A percentile compares a stretch with the other conserved stretches of the same genome.
These are phyloP conservation scores for Gliomastix tumulicola DNA, from an alignment of 2,329 filamentous ascomycete genomes.

Conservation along the genomic window DNA sequence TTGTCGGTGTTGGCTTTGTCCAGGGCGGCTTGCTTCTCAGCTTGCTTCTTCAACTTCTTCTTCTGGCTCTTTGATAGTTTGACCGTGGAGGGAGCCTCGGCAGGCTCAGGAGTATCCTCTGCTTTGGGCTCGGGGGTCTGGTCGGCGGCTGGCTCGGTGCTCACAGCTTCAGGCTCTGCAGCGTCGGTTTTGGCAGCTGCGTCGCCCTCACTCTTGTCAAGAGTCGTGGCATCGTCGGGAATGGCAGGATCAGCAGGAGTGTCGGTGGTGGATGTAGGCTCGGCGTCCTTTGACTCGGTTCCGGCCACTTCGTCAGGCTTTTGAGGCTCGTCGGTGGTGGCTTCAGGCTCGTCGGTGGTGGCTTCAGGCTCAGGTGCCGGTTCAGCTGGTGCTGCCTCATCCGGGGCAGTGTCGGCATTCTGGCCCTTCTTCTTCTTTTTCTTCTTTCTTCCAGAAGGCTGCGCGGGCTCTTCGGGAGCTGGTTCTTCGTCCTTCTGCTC, in stretches of 20 bases:
- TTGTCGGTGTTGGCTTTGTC: too few relatives aligned
- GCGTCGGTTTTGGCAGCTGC: neutral
- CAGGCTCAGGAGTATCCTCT: too few relatives aligned
- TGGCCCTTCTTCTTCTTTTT: slow-evolving; percentile 5
- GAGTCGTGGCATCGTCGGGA: too few relatives aligned
- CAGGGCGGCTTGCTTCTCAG: slow-evolving; percentile 3
- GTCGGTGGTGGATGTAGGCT: too few relatives aligned
- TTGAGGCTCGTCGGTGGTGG: neutral
- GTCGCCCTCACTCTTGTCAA: too few relatives aligned
- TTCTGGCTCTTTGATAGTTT: too few relatives aligned
- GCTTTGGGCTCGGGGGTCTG: neutral
- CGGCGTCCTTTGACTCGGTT: too few relatives aligned
- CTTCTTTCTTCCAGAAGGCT: slow-evolving; percentile 2
- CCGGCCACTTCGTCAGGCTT: too few relatives aligned
- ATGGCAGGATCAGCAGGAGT: neutral
- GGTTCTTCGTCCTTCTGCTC: too few relatives aligned
- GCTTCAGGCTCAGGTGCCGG: too few relatives aligned
- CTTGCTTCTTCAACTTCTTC: slow-evolving; percentile 19
- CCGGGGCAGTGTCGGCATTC: slow-evolving; percentile 6
- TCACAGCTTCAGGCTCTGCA: neutral
- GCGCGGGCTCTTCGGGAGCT: neutral
- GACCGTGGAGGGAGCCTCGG: too few relatives aligned
- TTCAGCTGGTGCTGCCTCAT: slow-evolving; percentile 1
- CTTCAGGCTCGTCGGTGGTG: neutral
- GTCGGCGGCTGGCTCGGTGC: neutral